phyloP scores from a whole-genome alignment of 192 early-diverging fungal genomes.

The Lobosporangium transversale region DNA sequence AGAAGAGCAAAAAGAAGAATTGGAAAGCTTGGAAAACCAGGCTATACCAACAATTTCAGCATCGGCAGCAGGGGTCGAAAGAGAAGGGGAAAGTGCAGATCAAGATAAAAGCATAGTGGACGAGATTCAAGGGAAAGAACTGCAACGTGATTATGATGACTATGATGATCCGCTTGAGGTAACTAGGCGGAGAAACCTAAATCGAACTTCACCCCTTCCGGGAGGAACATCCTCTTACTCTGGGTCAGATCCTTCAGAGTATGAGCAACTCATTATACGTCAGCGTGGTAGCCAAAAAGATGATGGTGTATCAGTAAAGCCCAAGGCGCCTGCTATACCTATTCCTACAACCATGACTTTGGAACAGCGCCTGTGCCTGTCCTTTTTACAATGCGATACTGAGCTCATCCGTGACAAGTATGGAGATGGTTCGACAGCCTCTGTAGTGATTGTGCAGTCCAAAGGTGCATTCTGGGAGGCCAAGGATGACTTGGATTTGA shows the following conservation, averaged over 20 bases:
- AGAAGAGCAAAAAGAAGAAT: conserved; percentile 29
- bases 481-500: conserved; percentile 65
- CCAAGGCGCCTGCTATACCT: not conserved
- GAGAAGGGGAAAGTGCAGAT: not conserved
- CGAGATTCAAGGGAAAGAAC: not conserved
- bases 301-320: not conserved
- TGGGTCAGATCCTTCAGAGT: conserved; percentile 28
- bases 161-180: conserved; percentile 36
- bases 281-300: not conserved
- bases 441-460: conserved; percentile 70
- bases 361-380: conserved; percentile 73
- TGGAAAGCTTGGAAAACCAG: conserved; percentile 27
- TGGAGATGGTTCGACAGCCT: conserved; percentile 74
- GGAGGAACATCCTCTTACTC: conserved; percentile 29
- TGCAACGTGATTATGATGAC: conserved; percentile 20
- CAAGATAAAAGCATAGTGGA: not conserved
- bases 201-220: conserved; percentile 36
- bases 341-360: conserved; percentile 59
- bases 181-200: conserved; percentile 8
- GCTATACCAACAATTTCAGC: no score
- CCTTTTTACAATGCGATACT: conserved; percentile 69
- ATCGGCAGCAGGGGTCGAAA: not conserved
- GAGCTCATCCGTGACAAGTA: conserved; percentile 54
- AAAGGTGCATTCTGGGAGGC: conserved; percentile 74
- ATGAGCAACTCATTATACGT: conserved; percentile 22